Evolutionary conservation across 2,329 filamentous ascomycete genomes (phyloP).

Genomic region (Coleophoma cylindrospora): DNA sequence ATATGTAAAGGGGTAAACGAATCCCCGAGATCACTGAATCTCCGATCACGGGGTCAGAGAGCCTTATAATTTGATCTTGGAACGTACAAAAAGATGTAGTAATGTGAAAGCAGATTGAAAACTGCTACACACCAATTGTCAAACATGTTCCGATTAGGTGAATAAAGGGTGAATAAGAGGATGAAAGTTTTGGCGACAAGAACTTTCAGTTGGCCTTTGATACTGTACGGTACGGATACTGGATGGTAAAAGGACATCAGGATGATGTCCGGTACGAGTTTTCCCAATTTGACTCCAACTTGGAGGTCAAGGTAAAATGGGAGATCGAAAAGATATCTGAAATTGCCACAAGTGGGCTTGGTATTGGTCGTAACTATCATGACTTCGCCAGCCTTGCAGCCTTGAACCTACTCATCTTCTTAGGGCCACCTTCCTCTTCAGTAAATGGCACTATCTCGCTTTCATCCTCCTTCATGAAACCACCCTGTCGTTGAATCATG

Average conservation of each 20-base stretch:
- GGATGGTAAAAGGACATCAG: neutral
- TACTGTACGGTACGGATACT: neutral
- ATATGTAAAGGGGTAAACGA: neutral
- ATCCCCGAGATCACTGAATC: neutral
- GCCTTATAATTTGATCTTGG: neutral
- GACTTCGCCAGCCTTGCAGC: conserved; percentile 58
- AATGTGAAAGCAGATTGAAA: neutral
- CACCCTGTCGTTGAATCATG: conserved; percentile 78
- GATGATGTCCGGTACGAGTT: neutral
- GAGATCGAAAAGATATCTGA: neutral
- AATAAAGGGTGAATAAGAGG: neutral
- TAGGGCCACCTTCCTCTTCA: conserved; percentile 56
- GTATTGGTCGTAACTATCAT: conserved; percentile 22
- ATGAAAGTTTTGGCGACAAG: neutral
- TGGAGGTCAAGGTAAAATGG: neutral
- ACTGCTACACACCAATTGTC: neutral
- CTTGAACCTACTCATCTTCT: conserved; percentile 68
- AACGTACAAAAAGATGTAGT: neutral
- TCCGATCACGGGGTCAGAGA: neutral
- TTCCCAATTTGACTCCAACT: neutral
- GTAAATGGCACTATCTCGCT: conserved; percentile 61
- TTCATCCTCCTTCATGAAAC: conserved; percentile 68
- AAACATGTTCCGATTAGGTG: neutral
- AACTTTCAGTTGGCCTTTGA: neutral
- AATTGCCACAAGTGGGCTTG: no score